Conservation (phyloP, 352 stramenopile genomes). For the Globisporangium canariense region DNA sequence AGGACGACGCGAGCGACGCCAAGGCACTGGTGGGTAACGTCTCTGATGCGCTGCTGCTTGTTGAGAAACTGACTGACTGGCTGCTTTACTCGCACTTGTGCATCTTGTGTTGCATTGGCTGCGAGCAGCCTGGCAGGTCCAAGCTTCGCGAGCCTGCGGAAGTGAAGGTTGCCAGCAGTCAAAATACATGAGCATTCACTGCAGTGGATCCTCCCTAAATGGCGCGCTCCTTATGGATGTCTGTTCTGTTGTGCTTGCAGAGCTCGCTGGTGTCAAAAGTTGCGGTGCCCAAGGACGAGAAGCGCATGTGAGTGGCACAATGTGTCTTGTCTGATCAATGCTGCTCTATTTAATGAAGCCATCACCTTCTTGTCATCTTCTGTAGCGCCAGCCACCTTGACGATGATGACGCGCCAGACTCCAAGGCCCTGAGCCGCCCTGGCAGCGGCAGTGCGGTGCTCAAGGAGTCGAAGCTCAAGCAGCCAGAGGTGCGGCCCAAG, state of each 20-base stretch:
- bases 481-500: slow-evolving; percentile 42
- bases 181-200: too few relatives aligned
- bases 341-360: too few relatives aligned
- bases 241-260: not conserved
- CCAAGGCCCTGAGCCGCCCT: slow-evolving; percentile 13
- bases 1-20: slow-evolving; percentile 8
- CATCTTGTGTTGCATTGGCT: not conserved
- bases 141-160: slow-evolving; percentile 31
- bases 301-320: slow-evolving; percentile 22
- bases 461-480: slow-evolving; percentile 77
- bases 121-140: slow-evolving; percentile 17
- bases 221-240: not conserved
- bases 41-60: not conserved
- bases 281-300: slow-evolving; percentile 29
- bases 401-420: slow-evolving; percentile 14
- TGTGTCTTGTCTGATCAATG: not conserved
- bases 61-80: too few relatives aligned
- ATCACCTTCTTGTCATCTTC: not conserved
- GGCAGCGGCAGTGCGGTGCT: slow-evolving; percentile 14
- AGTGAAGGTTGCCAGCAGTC: slow-evolving; percentile 19
- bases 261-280: slow-evolving; percentile 9
- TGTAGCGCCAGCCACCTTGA: slow-evolving; percentile 13
- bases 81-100: slow-evolving; percentile 6
- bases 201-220: too few relatives aligned
- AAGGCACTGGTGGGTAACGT: slow-evolving; percentile 13